Evolutionary conservation across 306 rosid genomes (phyloP).

Genomic region (Rosa lucieae): DNA sequence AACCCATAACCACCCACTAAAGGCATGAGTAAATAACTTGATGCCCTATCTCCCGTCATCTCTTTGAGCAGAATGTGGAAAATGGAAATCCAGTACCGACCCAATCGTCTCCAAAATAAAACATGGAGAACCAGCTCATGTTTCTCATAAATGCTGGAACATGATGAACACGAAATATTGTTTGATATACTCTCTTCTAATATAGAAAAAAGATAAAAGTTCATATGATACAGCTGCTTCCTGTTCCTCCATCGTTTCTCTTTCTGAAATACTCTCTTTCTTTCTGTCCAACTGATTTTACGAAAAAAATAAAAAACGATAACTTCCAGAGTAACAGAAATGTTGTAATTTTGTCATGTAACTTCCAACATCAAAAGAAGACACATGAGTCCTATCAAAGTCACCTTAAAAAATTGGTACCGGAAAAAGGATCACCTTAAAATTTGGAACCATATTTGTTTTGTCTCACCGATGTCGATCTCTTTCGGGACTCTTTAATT

Average conservation of each 20-base stretch:
- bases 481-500: neutral
- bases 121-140: no score
- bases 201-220: no score
- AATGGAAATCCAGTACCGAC: no score
- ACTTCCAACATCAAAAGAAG: constrained; percentile 3
- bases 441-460: neutral
- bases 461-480: neutral
- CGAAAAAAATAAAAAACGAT: neutral
- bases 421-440: neutral
- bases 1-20: no score
- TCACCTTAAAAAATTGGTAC: neutral
- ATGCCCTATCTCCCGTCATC: no score
- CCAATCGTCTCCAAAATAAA: no score
- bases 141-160: no score
- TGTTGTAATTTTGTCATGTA: neutral
- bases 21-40: no score
- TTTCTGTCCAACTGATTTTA: neutral
- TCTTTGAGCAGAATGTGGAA: no score
- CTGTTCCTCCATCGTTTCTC: neutral
- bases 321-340: neutral
- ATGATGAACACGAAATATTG: no score
- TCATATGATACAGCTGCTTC: neutral
- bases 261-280: neutral
- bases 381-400: neutral
- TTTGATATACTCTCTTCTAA: no score